These are phyloP conservation scores for Cercophora newfieldiana DNA, from an alignment of 495 filamentous ascomycete species.

Conservation along the genomic window DNA sequence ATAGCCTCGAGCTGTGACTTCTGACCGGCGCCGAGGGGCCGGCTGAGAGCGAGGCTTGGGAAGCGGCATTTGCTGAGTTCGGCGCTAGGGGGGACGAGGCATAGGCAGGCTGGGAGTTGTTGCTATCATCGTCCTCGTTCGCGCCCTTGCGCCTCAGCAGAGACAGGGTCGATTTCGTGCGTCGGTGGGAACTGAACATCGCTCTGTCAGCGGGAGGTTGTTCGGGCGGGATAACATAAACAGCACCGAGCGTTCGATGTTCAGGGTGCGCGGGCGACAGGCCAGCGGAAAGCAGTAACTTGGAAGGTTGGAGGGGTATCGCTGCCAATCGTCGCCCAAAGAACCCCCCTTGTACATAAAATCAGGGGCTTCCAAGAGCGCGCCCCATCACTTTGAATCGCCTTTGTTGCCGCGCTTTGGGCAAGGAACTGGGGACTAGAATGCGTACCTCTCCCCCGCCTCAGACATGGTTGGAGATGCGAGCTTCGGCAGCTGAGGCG, in stretches of 20 bases:
- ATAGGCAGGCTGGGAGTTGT: conserved; percentile 35
- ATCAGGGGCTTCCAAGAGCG: neutral
- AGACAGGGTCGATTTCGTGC: conserved; percentile 54
- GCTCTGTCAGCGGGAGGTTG: conserved; percentile 17
- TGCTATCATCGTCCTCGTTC: conserved; percentile 50
- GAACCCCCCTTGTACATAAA: neutral
- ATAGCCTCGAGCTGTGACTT: conserved; percentile 45
- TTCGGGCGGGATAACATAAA: neutral
- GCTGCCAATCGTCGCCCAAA: neutral
- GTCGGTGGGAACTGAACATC: conserved; percentile 46
- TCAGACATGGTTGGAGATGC: conserved; percentile 40
- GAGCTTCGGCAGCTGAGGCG: neutral
- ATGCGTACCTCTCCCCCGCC: conserved; percentile 43
- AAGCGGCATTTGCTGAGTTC: conserved; percentile 33
- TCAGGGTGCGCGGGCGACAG: neutral
- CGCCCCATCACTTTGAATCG: neutral
- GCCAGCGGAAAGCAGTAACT: neutral
- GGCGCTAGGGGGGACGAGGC: conserved; percentile 30
- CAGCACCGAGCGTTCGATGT: neutral
- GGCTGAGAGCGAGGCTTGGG: conserved; percentile 36
- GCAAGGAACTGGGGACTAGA: conserved; percentile 4
- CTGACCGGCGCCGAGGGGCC: conserved; percentile 34
- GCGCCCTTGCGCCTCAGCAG: conserved; percentile 48
- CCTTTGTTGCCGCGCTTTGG: neutral
- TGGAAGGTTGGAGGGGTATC: neutral